A percentile compares a stretch with the other conserved stretches of the same genome.
phyloP scores from a whole-genome alignment of 2,329 filamentous ascomycete species.

The Sporothrix globosa region DNA sequence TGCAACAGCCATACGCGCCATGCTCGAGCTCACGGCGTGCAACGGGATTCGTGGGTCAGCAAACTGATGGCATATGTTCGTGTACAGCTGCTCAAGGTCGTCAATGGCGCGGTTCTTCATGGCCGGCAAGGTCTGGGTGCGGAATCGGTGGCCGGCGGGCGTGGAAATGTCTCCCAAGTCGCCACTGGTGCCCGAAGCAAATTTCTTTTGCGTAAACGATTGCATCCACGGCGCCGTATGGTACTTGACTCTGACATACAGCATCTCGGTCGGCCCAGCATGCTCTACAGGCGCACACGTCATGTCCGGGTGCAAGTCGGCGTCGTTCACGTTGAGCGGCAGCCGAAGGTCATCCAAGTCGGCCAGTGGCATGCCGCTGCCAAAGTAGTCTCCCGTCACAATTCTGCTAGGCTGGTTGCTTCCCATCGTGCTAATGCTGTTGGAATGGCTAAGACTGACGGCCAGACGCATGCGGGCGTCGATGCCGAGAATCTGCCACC shows the following conservation, averaged over 20 bases:
- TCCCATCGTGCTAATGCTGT: conserved; percentile 16
- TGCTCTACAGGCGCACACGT: conserved; percentile 52
- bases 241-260: conserved; percentile 45
- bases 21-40: conserved; percentile 37
- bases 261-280: conserved; percentile 61
- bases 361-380: conserved; percentile 45
- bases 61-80: conserved; percentile 36
- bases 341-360: conserved; percentile 50
- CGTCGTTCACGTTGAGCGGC: conserved; percentile 62
- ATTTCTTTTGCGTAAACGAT: conserved; percentile 31
- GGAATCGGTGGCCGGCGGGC: conserved; percentile 12
- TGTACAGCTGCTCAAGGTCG: conserved; percentile 40
- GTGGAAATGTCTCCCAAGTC: background rate
- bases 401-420: conserved; percentile 42
- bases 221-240: conserved; percentile 41
- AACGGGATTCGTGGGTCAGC: conserved; percentile 42
- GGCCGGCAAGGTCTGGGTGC: conserved; percentile 28
- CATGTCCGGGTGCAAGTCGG: conserved; percentile 55
- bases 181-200: background rate
- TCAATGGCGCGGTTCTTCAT: conserved; percentile 38
- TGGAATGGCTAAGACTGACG: conserved; percentile 18
- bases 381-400: conserved; percentile 37
- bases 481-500: conserved; percentile 59
- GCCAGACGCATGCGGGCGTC: conserved; percentile 47
- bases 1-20: conserved; percentile 39